A percentile compares a stretch with the other conserved stretches of the same genome.
phyloP scores from a whole-genome alignment of 2,329 filamentous ascomycete species.

The Colletotrichum lentis region DNA sequence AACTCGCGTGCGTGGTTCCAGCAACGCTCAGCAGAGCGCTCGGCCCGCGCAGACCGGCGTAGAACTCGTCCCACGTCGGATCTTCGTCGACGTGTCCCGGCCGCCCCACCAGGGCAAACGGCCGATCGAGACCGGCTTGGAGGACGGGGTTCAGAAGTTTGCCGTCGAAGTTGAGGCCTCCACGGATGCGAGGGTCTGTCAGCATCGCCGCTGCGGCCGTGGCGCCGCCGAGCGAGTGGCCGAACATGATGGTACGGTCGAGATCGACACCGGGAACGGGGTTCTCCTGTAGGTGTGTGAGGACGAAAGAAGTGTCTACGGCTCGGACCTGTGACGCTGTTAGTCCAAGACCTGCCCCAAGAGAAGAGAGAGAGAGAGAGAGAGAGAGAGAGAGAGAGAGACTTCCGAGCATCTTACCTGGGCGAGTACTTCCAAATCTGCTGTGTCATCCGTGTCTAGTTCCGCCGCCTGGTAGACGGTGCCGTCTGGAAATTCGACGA shows the following conservation, averaged over 20 bases:
- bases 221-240: slow-evolving; percentile 53
- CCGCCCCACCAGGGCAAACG: slow-evolving; percentile 47
- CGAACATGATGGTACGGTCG: slow-evolving; percentile 47
- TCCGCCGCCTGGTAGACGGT: slow-evolving; percentile 38
- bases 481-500: slow-evolving; percentile 58
- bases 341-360: background rate
- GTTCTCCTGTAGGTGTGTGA: slow-evolving; percentile 45
- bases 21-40: slow-evolving; percentile 42
- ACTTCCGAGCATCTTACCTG: slow-evolving; percentile 29
- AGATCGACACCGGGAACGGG: slow-evolving; percentile 43
- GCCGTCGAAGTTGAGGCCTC: slow-evolving; percentile 54
- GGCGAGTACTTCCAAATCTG: slow-evolving; percentile 38
- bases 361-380: slow-evolving; percentile 30
- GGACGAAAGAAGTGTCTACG: slow-evolving; percentile 50
- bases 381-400: slow-evolving; percentile 22
- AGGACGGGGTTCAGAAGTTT: slow-evolving; percentile 45
- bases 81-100: slow-evolving; percentile 45
- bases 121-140: slow-evolving; percentile 42
- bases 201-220: slow-evolving; percentile 47
- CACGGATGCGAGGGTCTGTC: slow-evolving; percentile 46
- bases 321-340: slow-evolving; percentile 44
- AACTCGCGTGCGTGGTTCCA: slow-evolving; percentile 45
- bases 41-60: slow-evolving; percentile 41
- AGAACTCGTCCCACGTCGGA: slow-evolving; percentile 46
- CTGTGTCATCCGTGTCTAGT: slow-evolving; percentile 40